Conservation (phyloP, 1,284 basidiomycete genomes). For the Rhodotorula sp. region DNA sequence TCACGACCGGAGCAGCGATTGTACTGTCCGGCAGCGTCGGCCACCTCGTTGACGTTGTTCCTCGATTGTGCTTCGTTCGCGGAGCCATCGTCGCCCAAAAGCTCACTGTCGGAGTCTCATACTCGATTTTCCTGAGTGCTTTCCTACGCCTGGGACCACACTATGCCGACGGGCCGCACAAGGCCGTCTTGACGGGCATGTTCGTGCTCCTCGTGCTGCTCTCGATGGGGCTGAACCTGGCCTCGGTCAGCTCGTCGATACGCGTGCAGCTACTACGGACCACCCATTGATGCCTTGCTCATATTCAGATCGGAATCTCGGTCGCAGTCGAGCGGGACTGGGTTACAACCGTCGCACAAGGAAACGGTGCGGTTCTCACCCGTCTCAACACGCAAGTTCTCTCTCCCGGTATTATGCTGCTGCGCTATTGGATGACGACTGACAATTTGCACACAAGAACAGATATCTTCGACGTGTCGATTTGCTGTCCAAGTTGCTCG, state of each 20-base stretch:
- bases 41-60: slow-evolving; percentile 53
- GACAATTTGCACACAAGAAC: neutral
- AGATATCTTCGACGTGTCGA: slow-evolving; percentile 56
- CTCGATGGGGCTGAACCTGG: slow-evolving; percentile 53
- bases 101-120: slow-evolving; percentile 51
- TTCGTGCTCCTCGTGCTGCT: slow-evolving; percentile 53
- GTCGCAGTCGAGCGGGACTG: slow-evolving; percentile 62
- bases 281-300: accelerated
- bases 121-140: slow-evolving; percentile 51
- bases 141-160: slow-evolving; percentile 32
- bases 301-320: slow-evolving; percentile 53
- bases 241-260: slow-evolving; percentile 6
- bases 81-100: slow-evolving; percentile 55
- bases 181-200: slow-evolving; percentile 17
- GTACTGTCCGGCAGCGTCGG: slow-evolving; percentile 53
- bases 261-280: neutral
- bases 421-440: neutral
- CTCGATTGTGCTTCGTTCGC: slow-evolving; percentile 53
- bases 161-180: neutral
- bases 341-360: slow-evolving; percentile 55
- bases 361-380: slow-evolving; percentile 41
- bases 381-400: slow-evolving; percentile 47
- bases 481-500: slow-evolving; percentile 58
- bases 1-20: slow-evolving; percentile 52
- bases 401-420: slow-evolving; percentile 20